A percentile compares a stretch with the other conserved stretches of the same genome.
phyloP scores from a whole-genome alignment of 78 protist genomes.

The Protostelium mycophagum region DNA sequence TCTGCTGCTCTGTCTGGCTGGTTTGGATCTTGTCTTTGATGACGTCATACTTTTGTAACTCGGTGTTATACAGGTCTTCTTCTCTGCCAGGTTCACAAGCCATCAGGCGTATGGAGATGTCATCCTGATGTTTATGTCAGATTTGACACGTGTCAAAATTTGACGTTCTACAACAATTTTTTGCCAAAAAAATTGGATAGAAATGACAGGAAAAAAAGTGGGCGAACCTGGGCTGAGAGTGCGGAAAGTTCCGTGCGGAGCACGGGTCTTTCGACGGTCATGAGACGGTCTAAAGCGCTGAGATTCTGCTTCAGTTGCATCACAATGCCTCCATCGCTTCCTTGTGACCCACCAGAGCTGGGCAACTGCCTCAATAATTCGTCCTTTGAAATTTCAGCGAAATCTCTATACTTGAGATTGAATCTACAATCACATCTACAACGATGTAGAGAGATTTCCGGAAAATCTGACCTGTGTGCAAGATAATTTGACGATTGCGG shows the following conservation, averaged over 20 bases:
- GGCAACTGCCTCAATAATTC: not conserved
- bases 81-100: conserved; percentile 11
- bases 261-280: not conserved
- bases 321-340: not conserved
- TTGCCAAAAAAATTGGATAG: too few species aligned
- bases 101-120: conserved; percentile 30
- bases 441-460: not conserved
- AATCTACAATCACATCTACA: not conserved
- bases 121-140: conserved; percentile 10
- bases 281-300: not conserved
- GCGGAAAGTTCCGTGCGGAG: not conserved
- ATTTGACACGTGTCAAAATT: too few species aligned
- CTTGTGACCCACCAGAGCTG: not conserved
- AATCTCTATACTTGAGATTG: too few species aligned
- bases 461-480: not conserved
- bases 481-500: conserved; percentile 1
- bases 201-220: too few species aligned
- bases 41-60: conserved; percentile 45
- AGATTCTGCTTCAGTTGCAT: not conserved
- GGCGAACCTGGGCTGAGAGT: not conserved
- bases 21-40: conserved; percentile 23
- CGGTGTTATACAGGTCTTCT: conserved; percentile 11
- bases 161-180: too few species aligned
- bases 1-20: conserved; percentile 28
- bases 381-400: not conserved